Percentiles rank a stretch among this genome's conserved stretches.
These are phyloP conservation scores for Rhizophagus sp. DNA, from an alignment of 192 early-diverging fungal species.

Conservation along the genomic window DNA sequence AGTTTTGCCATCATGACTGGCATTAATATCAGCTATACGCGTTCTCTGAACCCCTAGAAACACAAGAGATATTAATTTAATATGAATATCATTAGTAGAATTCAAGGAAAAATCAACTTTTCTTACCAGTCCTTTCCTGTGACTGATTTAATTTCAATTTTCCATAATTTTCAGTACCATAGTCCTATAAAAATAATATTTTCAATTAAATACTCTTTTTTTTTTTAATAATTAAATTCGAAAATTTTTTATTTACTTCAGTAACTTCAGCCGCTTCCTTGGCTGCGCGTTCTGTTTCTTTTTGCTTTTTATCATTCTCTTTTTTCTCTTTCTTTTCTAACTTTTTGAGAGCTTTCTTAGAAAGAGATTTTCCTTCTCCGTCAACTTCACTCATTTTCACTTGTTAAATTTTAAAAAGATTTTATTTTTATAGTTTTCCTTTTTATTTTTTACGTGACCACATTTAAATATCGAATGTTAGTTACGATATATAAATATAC, in stretches of 20 bases:
- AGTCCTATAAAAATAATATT: conserved; percentile 52
- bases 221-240: background rate
- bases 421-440: too few species aligned
- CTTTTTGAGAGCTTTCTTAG: conserved; percentile 94
- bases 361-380: conserved; percentile 87
- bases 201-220: too few species aligned
- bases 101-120: background rate
- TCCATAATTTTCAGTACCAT: conserved; percentile 84
- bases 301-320: conserved; percentile 67
- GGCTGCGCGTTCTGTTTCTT: conserved; percentile 60
- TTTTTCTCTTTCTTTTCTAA: conserved; percentile 89
- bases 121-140: conserved; percentile 64
- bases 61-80: conserved; percentile 2
- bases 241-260: conserved; percentile 26
- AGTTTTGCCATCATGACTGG: conserved; percentile 65
- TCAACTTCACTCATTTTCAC: background rate
- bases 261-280: conserved; percentile 69
- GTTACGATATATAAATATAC: too few species aligned
- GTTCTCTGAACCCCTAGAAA: conserved; percentile 14
- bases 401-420: background rate
- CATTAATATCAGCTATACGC: conserved; percentile 59
- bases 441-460: too few species aligned
- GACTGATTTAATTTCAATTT: conserved; percentile 87
- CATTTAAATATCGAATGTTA: too few species aligned
- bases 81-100: background rate